Evolutionary conservation across 2,329 filamentous ascomycete species (phyloP).

Genomic region (Cephalotrichum gorgonifer): DNA sequence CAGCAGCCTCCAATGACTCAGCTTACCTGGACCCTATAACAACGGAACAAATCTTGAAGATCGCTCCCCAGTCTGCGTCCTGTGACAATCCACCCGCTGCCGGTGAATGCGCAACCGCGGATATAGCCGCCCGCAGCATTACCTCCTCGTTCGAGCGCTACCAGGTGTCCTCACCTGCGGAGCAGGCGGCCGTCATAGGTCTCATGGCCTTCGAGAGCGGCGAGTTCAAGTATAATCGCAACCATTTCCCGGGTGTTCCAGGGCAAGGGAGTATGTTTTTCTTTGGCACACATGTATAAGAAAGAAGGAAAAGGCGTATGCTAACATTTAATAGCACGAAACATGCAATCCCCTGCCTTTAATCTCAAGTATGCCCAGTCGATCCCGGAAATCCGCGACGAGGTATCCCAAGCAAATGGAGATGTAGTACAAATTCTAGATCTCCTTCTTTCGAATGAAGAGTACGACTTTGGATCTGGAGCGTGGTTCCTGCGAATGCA

Average conservation of each 20-base stretch:
- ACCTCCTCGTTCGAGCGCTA: constrained; percentile 46
- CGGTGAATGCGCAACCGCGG: constrained; percentile 57
- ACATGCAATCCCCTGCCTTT: constrained; percentile 37
- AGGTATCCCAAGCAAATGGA: constrained; percentile 19
- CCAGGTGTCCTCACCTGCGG: constrained; percentile 38
- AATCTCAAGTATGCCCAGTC: constrained; percentile 37
- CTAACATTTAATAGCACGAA: constrained; percentile 16
- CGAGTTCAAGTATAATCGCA: constrained; percentile 62
- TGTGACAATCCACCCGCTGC: constrained; percentile 33
- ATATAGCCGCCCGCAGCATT: constrained; percentile 48
- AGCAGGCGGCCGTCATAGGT: constrained; percentile 60
- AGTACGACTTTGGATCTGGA: constrained; percentile 43
- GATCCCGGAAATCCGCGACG: constrained; percentile 24
- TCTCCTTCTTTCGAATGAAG: constrained; percentile 31
- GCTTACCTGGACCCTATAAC: neutral
- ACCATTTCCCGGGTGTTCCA: constrained; percentile 42
- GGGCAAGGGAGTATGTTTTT: constrained; percentile 54
- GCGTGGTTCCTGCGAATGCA: constrained; percentile 39
- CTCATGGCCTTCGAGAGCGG: constrained; percentile 63
- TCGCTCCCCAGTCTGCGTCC: constrained; percentile 44
- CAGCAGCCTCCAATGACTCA: neutral
- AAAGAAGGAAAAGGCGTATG: neutral
- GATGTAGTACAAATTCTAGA: constrained; percentile 28
- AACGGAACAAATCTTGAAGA: constrained; percentile 25
- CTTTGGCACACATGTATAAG: neutral